Base-by-base conservation (phyloP, 1,139 yeast genomes). In the Debaryomyces subglobosus region DNA sequence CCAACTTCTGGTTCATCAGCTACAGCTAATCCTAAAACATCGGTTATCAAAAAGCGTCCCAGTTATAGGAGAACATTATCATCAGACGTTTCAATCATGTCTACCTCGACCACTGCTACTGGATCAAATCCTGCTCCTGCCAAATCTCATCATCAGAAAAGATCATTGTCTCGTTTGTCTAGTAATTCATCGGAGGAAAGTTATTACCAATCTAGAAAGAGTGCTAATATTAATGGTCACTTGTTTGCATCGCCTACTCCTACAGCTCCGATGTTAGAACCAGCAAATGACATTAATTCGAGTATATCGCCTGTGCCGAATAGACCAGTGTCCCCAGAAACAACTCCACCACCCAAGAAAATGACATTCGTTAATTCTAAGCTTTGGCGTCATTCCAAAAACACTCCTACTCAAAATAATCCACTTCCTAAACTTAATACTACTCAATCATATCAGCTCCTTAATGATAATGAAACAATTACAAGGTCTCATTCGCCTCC, bases 161-260 rank as follows among this genome's bases (percentile, higher is more conserved):
- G 61, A 13, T 65, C 72, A 6, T 57, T 73, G 12, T 62, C 73
- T 0, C 74, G 67, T 46, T 65, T 74, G 6, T 69, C 77, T 4
- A 67, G 71, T 48, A 72, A 70, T 48, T 71, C 77, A 0, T 72
- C 78, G 0, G 77, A 71, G 30, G 78, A 72, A 34, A 67, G 74
- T 48, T 43, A 46, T 7, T 23, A 32, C 15, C 59, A 13, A 49
- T 54, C 44, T 47, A 30, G 15, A 15, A 39, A 30, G 13, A 44
- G 10, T 13, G 23, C 21, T n/a, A 29, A 12, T 10, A 44, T 36
- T 16, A 55, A 44, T 52, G 55, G 53, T 50, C 48, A 30, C 18
- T 18, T 32, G 9, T 27, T 58, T 32, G 53, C 55, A n/a, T 48
- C 60, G 20, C 66, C 68, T 2, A 46, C 53, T 8, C 57, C 61